Evolutionary conservation across 352 stramenopile genomes (phyloP).

Genomic region (Phytophthora nicotianae): DNA sequence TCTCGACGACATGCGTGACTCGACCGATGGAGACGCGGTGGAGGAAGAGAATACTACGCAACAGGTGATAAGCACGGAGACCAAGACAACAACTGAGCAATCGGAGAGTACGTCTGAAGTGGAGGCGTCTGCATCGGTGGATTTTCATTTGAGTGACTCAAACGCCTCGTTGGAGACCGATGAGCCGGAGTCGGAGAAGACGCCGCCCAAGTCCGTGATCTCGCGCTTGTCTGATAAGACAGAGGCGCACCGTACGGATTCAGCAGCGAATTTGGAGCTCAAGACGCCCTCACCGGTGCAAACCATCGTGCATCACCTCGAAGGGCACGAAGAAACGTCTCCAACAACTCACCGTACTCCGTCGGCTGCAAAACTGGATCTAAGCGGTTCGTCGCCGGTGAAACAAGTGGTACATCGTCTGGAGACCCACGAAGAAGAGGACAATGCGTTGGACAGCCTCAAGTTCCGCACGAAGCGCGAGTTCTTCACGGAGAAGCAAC

Average conservation of each 20-base stretch:
- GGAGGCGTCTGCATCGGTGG: neutral
- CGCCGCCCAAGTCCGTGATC: slow-evolving; percentile 32
- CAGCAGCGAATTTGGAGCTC: slow-evolving; percentile 30
- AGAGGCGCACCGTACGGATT: slow-evolving; percentile 31
- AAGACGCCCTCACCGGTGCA: slow-evolving; percentile 24
- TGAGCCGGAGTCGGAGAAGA: slow-evolving; percentile 31
- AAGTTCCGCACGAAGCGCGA: slow-evolving; percentile 61
- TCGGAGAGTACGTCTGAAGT: neutral
- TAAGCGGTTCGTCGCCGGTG: slow-evolving; percentile 37
- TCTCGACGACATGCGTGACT: slow-evolving; percentile 21
- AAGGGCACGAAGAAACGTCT: slow-evolving; percentile 30
- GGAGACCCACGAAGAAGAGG: slow-evolving; percentile 49
- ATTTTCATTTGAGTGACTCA: neutral
- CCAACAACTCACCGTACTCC: slow-evolving; percentile 33
- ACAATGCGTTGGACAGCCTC: slow-evolving; percentile 51
- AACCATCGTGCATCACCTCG: slow-evolving; percentile 26
- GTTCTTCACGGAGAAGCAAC: slow-evolving; percentile 54
- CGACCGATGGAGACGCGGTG: neutral
- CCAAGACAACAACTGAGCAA: neutral
- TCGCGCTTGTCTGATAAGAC: slow-evolving; percentile 36
- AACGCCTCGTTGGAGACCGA: neutral
- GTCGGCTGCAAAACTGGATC: slow-evolving; percentile 38
- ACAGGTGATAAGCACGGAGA: neutral
- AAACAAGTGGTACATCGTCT: slow-evolving; percentile 61
- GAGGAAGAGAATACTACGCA: neutral